Base-by-base conservation (phyloP, 352 stramenopile genomes). In the Peronospora farinosa region DNA sequence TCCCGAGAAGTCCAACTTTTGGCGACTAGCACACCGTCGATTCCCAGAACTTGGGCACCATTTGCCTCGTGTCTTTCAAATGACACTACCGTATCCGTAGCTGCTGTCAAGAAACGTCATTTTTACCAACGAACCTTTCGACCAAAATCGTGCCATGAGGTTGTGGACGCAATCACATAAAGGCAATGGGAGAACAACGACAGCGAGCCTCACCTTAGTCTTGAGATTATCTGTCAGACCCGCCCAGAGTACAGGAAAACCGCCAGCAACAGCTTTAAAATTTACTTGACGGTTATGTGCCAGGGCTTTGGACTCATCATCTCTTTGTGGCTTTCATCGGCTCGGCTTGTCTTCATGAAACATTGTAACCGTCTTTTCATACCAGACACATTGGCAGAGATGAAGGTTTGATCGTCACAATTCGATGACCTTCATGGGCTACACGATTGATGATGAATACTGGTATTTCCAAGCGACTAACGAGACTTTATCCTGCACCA, bases 321-420 rank as follows among this genome's bases (percentile, higher is more conserved):
- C 12, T 59, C 51, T 15, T 31, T 40, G 19, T 8, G 25, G 28
- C 35, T 43, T 2, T 2, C 32, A 2, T 38, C 40, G 43, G 16
- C 39, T 54, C 35, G 38, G 32, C 15, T 27, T 50, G 19, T 21
- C 19, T 3, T 3, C 19, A 40, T 13, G n/a, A n/a, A n/a, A 33
- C 5, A 16, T 6, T 12, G 10, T 5, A 15, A 40, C 15, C 9
- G 27, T 27, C 13, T 15, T 46, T 36, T 21, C 40, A 32, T 63
- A 17, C 59, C 59, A 28, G 40, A 50, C 17, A 43, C 41, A 32
- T 65, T 74, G 33, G 40, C 62, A 16, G 67, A 67, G 1, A 63
- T 59, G 11, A 69, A 66, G 13, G 19, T 78, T 21, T 51, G 76
- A 12, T 76, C 70, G 6, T 66, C 72, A 2, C 69, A 79, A 19